A percentile compares a stretch with the other conserved stretches of the same genome.
These are phyloP conservation scores for Vachellia collinsii DNA, from an alignment of 306 rosid genomes.

Conservation along the genomic window DNA sequence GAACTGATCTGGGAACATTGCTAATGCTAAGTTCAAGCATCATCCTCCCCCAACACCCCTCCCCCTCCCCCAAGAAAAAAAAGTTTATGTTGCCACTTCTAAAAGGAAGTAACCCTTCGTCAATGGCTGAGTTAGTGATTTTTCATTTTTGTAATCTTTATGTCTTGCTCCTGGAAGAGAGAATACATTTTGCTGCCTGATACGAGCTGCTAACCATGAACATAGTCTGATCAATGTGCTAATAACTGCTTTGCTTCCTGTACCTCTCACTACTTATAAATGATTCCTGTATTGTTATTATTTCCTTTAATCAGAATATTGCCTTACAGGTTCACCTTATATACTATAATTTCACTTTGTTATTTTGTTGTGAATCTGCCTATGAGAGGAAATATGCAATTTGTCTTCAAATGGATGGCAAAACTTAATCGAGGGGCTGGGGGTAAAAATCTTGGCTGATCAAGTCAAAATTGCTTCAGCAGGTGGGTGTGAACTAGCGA, in stretches of 20 bases:
- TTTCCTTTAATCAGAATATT: conserved; percentile 6
- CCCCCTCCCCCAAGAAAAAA: too few relatives aligned
- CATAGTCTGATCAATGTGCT: conserved; percentile 22
- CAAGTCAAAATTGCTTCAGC: neutral
- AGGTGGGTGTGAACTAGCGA: neutral
- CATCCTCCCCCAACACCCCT: neutral
- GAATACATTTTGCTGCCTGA: conserved; percentile 23
- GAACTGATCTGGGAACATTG: conserved; percentile 41
- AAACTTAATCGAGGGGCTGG: neutral
- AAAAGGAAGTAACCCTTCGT: neutral
- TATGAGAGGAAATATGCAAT: neutral
- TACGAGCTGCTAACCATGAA: conserved; percentile 28
- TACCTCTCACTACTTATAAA: conserved; percentile 4
- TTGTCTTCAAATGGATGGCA: neutral
- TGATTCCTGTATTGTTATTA: neutral
- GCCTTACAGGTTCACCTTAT: neutral
- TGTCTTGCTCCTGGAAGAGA: conserved; percentile 23
- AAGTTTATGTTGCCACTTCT: neutral
- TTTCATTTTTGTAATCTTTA: neutral
- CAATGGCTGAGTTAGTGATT: neutral
- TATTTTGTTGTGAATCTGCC: neutral
- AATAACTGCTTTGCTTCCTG: neutral
- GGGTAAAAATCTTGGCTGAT: conserved; percentile 14
- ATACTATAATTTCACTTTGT: neutral
- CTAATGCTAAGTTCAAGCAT: conserved; percentile 37